Conservation (phyloP, 2,329 filamentous ascomycete species). For the Byssochlamys sp. region DNA sequence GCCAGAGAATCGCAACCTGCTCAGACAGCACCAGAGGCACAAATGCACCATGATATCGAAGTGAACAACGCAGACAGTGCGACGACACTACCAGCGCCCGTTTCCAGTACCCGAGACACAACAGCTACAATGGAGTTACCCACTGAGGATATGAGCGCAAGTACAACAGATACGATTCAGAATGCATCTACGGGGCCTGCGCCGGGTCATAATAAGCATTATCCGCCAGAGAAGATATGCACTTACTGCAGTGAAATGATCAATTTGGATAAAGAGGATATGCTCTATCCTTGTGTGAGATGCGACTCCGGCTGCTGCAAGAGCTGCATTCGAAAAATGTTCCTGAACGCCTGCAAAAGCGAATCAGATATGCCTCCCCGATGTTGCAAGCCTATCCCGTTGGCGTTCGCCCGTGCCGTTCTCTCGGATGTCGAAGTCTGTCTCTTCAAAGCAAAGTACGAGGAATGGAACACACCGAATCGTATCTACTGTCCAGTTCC, state of each 20-base stretch:
- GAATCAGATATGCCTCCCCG: constrained; percentile 36
- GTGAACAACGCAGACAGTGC: background rate
- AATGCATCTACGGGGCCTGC: background rate
- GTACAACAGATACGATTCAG: background rate
- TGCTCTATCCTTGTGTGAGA: constrained; percentile 1
- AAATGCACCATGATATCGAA: background rate
- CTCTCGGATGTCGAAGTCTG: constrained; percentile 27
- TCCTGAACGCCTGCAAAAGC: constrained; percentile 31
- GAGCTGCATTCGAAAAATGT: constrained; percentile 24
- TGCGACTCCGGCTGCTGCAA: constrained; percentile 1
- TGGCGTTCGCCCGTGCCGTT: constrained; percentile 28
- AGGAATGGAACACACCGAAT: constrained; percentile 39
- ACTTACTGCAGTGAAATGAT: background rate
- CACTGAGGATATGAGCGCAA: background rate
- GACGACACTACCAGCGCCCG: background rate
- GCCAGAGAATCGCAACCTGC: background rate
- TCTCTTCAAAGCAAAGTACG: constrained; percentile 35
- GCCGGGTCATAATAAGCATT: background rate
- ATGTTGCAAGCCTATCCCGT: constrained; percentile 37
- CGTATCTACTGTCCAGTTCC: constrained; percentile 42
- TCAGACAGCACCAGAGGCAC: background rate
- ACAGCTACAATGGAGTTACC: background rate
- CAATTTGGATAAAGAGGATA: background rate
- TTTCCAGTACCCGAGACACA: background rate
- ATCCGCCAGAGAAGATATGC: background rate